Evolutionary conservation across 495 filamentous ascomycete genomes (phyloP), one percentile per base, ranked within the genome.

Genomic region (Cetradonia linearis): DNA sequence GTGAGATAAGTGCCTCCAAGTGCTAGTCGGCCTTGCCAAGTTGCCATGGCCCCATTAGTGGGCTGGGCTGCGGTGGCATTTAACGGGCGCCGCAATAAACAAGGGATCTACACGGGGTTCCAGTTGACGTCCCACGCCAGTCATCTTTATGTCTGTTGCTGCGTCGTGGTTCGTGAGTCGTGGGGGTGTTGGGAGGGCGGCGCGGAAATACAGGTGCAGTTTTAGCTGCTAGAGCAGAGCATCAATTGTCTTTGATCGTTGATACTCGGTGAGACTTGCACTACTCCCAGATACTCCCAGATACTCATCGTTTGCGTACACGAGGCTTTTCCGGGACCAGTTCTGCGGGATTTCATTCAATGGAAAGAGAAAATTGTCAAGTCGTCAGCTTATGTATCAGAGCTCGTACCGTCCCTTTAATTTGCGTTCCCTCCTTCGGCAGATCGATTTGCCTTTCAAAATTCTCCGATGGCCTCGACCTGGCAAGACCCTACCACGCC

Each of bases 51-150:
- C 30, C 30, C 33, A 54, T 20, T 54, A 20, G 50, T 18, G 30
- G 27, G n/a, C n/a, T 23, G n/a, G 13, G 16, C 16, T 34, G 50
- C 50, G 30, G 42, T 46, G 42, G 20, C 42, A 46, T 46, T 46
- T 25, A 46, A 46, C 50, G 50, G n/a, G 50, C 23, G 50, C 28
- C 50, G 30, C 50, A 54, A 23, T 54, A 33, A 33, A 10, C 30
- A 2, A 52, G 30, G 20, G 18, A 5, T 36, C 18, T 36, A 23
- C 31, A 31, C 31, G 18, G 30, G 30, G 30, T 0, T 34, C 28
- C 16, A 53, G 30, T 53, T 13, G 30, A 53, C 18, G 31, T 53
- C 28, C 31, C 49, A 34, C 16, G 50, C 50, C 8, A 54, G 50
- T 54, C 50, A 54, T 31, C 28, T 54, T 34, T 2, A 14, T 30